Percentiles rank a stretch among this genome's conserved stretches.
These are phyloP conservation scores for Pichia norvegensis DNA, from an alignment of 1,139 yeast genomes.

Conservation along the genomic window DNA sequence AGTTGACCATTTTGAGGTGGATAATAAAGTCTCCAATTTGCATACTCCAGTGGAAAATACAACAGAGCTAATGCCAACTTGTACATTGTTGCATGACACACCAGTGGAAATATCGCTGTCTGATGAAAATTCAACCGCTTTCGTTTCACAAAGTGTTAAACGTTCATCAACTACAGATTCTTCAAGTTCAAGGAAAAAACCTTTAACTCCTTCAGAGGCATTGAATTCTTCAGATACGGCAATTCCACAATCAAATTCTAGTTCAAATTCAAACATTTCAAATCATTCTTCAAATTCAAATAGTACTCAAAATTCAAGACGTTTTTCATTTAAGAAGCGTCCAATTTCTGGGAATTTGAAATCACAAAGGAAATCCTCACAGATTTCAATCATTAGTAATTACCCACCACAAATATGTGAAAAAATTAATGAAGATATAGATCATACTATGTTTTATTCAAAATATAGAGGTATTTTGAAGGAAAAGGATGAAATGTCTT, in stretches of 20 bases:
- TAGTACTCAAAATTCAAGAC: constrained; percentile 6
- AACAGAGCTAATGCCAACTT: not conserved
- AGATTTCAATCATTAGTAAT: constrained; percentile 22
- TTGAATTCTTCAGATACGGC: not conserved
- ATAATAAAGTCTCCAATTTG: not conserved
- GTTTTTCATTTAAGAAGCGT: constrained; percentile 26
- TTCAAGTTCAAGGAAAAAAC: not conserved
- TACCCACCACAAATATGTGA: constrained; percentile 27
- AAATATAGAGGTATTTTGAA: constrained; percentile 25
- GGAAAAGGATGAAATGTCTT: constrained; percentile 24
- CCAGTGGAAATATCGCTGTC: not conserved
- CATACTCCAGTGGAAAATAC: not conserved
- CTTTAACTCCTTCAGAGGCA: constrained; percentile 9
- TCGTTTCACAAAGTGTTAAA: not conserved
- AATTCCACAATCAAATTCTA: not conserved
- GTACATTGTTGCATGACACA: not conserved
- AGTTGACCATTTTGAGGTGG: not conserved
- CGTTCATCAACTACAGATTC: not conserved
- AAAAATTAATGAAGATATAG: constrained; percentile 22
- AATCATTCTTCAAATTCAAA: constrained; percentile 1
- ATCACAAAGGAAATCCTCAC: constrained; percentile 20
- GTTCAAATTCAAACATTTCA: not conserved
- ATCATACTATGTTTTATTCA: constrained; percentile 23
- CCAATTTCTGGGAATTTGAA: constrained; percentile 16
- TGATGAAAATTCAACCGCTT: not conserved